Evolutionary conservation across 805 yeast genomes (phyloP).

Genomic region (Metschnikowia bowlesiae): DNA sequence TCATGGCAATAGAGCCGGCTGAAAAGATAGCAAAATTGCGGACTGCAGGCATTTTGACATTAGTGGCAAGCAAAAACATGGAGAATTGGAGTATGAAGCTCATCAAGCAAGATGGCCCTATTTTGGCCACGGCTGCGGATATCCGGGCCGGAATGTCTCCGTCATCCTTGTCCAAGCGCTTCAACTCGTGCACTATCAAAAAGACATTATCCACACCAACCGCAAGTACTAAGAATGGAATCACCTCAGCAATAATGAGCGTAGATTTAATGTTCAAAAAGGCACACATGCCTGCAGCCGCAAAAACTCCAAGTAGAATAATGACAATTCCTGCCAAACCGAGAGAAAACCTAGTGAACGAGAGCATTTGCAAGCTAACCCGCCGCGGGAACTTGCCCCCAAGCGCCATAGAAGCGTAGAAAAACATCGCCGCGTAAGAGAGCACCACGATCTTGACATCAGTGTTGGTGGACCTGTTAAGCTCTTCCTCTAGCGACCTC

Average conservation of each 20-base stretch:
- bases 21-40: conserved; percentile 88
- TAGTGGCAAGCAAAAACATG: conserved; percentile 73
- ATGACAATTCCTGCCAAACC: conserved; percentile 83
- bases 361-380: conserved; percentile 26
- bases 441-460: conserved; percentile 66
- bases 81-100: conserved; percentile 75
- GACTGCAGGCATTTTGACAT: conserved; percentile 94
- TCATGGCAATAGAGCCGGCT: conserved; percentile 77
- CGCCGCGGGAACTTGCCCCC: conserved; percentile 52
- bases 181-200: conserved; percentile 74
- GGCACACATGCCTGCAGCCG: conserved; percentile 81
- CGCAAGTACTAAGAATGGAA: conserved; percentile 88
- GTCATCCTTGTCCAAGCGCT: conserved; percentile 42
- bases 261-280: conserved; percentile 79
- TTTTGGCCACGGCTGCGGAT: conserved; percentile 58
- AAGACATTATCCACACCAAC: conserved; percentile 96
- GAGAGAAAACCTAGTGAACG: conserved; percentile 61
- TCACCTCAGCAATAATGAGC: conserved; percentile 91
- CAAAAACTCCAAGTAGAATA: conserved; percentile 72
- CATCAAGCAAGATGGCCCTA: conserved; percentile 83
- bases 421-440: conserved; percentile 82
- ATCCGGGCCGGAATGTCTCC: conserved; percentile 24
- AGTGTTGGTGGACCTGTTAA: conserved; percentile 75
- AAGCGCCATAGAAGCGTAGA: conserved; percentile 80
- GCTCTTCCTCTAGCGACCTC: conserved; percentile 76